Base-by-base conservation (phyloP, 1,139 yeast species). In the Pichia sp. region DNA sequence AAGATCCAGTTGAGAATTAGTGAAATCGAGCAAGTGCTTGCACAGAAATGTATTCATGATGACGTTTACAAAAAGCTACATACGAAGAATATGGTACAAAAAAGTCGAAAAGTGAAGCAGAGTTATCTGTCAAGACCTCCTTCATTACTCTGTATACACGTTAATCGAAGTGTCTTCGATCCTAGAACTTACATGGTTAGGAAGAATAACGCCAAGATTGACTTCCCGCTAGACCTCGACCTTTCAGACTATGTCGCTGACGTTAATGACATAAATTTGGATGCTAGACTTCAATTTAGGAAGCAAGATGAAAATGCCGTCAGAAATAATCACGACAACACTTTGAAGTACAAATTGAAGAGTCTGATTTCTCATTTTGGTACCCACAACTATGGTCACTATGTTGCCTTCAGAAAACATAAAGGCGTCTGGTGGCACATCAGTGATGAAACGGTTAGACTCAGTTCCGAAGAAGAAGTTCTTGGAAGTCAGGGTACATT, bases 381-480 rank as follows among this genome's bases (percentile, higher is more conserved):
- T 33, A 83, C 95, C 3, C 96, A 88, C 52, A 86, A 88, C 53
- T 88, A 86, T 56, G 97, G 97, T 15, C 97, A 88, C 57, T 88
- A 88, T 56, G 85, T 88, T 41, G 85, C 94, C 34, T 88, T 73
- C 61, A 74, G 96, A 51, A 79, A 76, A 50, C 70, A 67, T 40
- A 70, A 93, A 50, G 94, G 93, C 1, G 69, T 77, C 11, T 88
- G 97, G 96, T 87, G 96, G 95, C 73, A 95, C 56, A 78, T 87
- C 18, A 81, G 94, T 51, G 97, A 88, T 58, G 95, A 88, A 52
- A 77, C 79, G 2, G 94, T 87, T 3, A 77, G 83, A 45, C 72
- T 83, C 18, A 87, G 86, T 2, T 72, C 75, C 17, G 94, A 85
- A 54, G 72, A 72, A 8, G 94, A 87, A 55, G 96, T 86, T 1